Percentiles rank a stretch among this genome's conserved stretches.
Evolutionary conservation across 1,139 yeast species (phyloP).

Genomic region (Hanseniaspora uvarum): DNA sequence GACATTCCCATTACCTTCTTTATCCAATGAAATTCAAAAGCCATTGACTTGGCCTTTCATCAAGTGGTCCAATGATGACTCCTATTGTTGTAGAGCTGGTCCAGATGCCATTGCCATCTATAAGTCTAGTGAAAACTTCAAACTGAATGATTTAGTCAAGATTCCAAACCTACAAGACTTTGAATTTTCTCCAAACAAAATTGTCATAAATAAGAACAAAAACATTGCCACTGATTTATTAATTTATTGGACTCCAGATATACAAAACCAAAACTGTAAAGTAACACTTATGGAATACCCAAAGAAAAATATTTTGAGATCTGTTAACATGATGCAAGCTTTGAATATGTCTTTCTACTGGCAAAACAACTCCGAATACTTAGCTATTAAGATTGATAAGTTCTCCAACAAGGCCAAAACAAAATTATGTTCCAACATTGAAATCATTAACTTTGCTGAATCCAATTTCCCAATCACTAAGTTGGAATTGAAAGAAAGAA

Average conservation of each 20-base stretch:
- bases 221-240: constrained; percentile 46
- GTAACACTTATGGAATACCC: constrained; percentile 88
- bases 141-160: constrained; percentile 70
- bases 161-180: constrained; percentile 82
- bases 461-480: constrained; percentile 92
- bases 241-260: constrained; percentile 96
- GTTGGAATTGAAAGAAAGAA: constrained; percentile 83
- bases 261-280: constrained; percentile 85
- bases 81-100: constrained; percentile 89
- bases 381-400: constrained; percentile 94
- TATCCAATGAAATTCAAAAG: constrained; percentile 32
- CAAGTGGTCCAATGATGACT: constrained; percentile 91
- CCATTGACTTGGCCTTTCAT: constrained; percentile 88
- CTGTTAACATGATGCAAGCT: constrained; percentile 89
- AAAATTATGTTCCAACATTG: constrained; percentile 82
- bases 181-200: constrained; percentile 89
- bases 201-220: constrained; percentile 47
- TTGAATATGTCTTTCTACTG: constrained; percentile 86
- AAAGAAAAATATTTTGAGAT: constrained; percentile 69
- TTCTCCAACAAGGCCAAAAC: constrained; percentile 83
- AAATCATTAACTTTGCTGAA: constrained; percentile 78
- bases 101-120: constrained; percentile 89
- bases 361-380: constrained; percentile 77
- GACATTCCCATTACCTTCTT: constrained; percentile 81
- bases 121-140: constrained; percentile 54